Percentiles rank a stretch among this genome's conserved stretches.
phyloP scores from a whole-genome alignment of 805 yeast genomes.

The Wickerhamiella azymoides region DNA sequence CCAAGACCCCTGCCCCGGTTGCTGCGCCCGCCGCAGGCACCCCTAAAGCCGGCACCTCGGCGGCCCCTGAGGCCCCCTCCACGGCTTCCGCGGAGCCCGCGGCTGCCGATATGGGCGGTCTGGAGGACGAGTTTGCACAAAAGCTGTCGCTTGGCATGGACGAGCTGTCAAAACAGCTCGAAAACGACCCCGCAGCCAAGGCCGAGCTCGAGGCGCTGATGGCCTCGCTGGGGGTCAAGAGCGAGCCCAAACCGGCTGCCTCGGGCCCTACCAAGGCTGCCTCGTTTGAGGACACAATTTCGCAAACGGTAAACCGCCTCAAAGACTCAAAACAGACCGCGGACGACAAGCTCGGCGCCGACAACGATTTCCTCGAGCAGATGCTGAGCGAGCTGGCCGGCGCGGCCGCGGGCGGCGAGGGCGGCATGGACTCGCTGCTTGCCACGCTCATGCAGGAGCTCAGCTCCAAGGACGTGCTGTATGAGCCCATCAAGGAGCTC shows the following conservation, averaged over 20 bases:
- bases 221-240: conserved; percentile 18
- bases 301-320: conserved; percentile 66
- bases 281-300: conserved; percentile 58
- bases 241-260: conserved; percentile 8
- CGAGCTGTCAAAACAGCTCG: conserved; percentile 35
- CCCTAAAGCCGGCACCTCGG: not conserved
- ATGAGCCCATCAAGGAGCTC: conserved; percentile 77
- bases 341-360: conserved; percentile 19
- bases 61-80: not conserved
- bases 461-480: conserved; percentile 71
- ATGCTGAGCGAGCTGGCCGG: conserved; percentile 46
- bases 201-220: conserved; percentile 36
- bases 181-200: conserved; percentile 40
- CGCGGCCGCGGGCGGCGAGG: conserved; percentile 26
- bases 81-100: conserved; percentile 9
- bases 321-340: conserved; percentile 51
- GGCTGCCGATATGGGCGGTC: conserved; percentile 17
- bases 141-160: conserved; percentile 28
- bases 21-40: not conserved
- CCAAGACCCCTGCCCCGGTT: not conserved
- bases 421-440: conserved; percentile 48
- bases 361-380: conserved; percentile 44
- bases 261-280: conserved; percentile 10
- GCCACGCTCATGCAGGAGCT: conserved; percentile 68
- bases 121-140: conserved; percentile 23